Evolutionary conservation across 2,329 filamentous ascomycete genomes (phyloP).

Genomic region (Botryotinia narcissicola): DNA sequence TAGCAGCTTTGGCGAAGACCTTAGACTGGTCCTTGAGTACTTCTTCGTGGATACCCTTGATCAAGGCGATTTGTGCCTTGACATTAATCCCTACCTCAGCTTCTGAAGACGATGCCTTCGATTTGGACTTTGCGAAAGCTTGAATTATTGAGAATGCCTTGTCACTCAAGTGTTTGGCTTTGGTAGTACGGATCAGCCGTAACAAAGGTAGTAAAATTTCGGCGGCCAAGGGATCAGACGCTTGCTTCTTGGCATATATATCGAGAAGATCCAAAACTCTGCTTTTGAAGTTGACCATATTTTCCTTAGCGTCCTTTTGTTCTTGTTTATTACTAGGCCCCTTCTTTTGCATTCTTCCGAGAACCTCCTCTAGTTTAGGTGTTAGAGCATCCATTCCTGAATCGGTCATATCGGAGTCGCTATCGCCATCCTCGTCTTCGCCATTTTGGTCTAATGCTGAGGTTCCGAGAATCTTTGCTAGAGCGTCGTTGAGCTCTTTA

Average conservation of each 20-base stretch:
- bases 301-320: slow-evolving; percentile 82
- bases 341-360: slow-evolving; percentile 69
- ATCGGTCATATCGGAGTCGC: slow-evolving; percentile 85
- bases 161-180: slow-evolving; percentile 69
- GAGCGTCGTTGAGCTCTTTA: slow-evolving; percentile 61
- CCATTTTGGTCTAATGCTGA: slow-evolving; percentile 59
- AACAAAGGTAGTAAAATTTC: slow-evolving; percentile 73
- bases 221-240: slow-evolving; percentile 64
- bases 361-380: slow-evolving; percentile 77
- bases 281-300: slow-evolving; percentile 91
- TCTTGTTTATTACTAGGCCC: slow-evolving; percentile 71
- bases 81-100: slow-evolving; percentile 45
- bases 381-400: slow-evolving; percentile 93
- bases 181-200: slow-evolving; percentile 72
- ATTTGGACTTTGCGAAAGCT: slow-evolving; percentile 67
- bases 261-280: slow-evolving; percentile 84
- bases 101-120: slow-evolving; percentile 48
- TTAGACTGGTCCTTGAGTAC: slow-evolving; percentile 62
- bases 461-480: slow-evolving; percentile 75
- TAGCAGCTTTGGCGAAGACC: slow-evolving; percentile 71
- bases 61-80: slow-evolving; percentile 46
- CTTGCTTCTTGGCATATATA: slow-evolving; percentile 79
- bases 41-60: slow-evolving; percentile 68
- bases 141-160: slow-evolving; percentile 72
- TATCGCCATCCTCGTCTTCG: slow-evolving; percentile 55